Evolutionary conservation across 352 stramenopile species (phyloP), one percentile per base, ranked within the genome.

Genomic region (Peronosclerospora sorghi): DNA sequence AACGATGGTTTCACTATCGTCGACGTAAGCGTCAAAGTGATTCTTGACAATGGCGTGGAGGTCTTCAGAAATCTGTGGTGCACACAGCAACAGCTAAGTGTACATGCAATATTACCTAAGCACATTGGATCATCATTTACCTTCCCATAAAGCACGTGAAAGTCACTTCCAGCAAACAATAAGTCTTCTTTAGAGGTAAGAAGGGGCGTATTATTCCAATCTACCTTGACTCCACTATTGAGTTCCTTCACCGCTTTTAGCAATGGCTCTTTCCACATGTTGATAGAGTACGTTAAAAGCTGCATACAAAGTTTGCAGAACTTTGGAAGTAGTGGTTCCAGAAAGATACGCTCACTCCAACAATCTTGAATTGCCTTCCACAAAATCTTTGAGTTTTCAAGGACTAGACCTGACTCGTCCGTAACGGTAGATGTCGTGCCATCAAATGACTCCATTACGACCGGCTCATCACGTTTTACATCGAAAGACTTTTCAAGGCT

Each of bases 271-370:
- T 54, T 70, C 77, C 77, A 89, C 0, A 75, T 49, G 8, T 54
- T 38, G 9, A 79, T 53, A 49, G 79, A 89, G 45, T 82, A 77
- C 13, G 66, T 29, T 5, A 87, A 45, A 35, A 87, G 55, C 38
- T 89, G 77, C 12, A 82, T n/a, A 28, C 73, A 83, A 10, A 89
- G 44, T 45, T 79, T 86, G 32, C 51, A 83, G 28, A 87, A 81
- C 20, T 67, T 69, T 3, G 74, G 56, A 1, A 87, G 56, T 12
- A 88, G 35, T 7, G 71, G 72, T 27, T 49, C 9, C 9, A 90
- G 41, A 36, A 82, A 84, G 17, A 84, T 68, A 6, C 42, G 41
- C 0, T 75, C 60, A 30, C 60, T 60, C 71, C 71, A 90, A 49
- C 78, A 90, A 21, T 72, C 54, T 23, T 56, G 48, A 48, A 86